Percentiles rank a stretch among this genome's conserved stretches.
Conservation (phyloP, 2,329 filamentous ascomycete genomes). For the Helminthosporium solani region DNA sequence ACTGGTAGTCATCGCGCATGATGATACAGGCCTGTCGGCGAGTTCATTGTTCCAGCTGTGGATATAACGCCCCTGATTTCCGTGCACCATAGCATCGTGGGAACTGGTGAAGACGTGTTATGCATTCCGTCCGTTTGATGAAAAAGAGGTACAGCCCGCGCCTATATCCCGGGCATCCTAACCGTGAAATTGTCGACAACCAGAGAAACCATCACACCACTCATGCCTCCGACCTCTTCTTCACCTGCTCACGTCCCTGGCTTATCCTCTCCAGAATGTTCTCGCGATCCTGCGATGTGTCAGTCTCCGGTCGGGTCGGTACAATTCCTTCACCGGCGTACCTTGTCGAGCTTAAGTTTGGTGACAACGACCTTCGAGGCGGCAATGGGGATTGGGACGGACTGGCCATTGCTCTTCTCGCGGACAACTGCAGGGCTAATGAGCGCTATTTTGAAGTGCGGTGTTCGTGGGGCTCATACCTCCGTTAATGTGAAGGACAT, state of each 20-base stretch:
- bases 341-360: slow-evolving; percentile 97
- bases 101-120: slow-evolving; percentile 38
- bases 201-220: slow-evolving; percentile 39
- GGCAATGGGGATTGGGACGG: slow-evolving; percentile 90
- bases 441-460: slow-evolving; percentile 16
- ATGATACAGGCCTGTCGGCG: slow-evolving; percentile 37
- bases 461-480: slow-evolving; percentile 27
- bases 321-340: slow-evolving; percentile 2
- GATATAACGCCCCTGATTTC: slow-evolving; percentile 42
- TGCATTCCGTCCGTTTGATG: slow-evolving; percentile 44
- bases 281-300: slow-evolving; percentile 67
- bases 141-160: slow-evolving; percentile 34
- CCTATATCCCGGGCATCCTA: slow-evolving; percentile 34
- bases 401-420: slow-evolving; percentile 97
- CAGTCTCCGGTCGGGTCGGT: slow-evolving; percentile 2
- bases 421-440: slow-evolving; percentile 63
- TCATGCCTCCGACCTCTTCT: slow-evolving; percentile 64
- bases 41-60: slow-evolving; percentile 42
- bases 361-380: slow-evolving; percentile 97
- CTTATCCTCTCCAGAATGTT: slow-evolving; percentile 83
- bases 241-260: slow-evolving; percentile 72
- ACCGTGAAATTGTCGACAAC: slow-evolving; percentile 44
- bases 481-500: slow-evolving; percentile 94
- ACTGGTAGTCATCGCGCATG: slow-evolving; percentile 9
- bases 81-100: slow-evolving; percentile 37